Base-by-base conservation (phyloP, 2,329 filamentous ascomycete species). In the Trichophyton benhamiae region DNA sequence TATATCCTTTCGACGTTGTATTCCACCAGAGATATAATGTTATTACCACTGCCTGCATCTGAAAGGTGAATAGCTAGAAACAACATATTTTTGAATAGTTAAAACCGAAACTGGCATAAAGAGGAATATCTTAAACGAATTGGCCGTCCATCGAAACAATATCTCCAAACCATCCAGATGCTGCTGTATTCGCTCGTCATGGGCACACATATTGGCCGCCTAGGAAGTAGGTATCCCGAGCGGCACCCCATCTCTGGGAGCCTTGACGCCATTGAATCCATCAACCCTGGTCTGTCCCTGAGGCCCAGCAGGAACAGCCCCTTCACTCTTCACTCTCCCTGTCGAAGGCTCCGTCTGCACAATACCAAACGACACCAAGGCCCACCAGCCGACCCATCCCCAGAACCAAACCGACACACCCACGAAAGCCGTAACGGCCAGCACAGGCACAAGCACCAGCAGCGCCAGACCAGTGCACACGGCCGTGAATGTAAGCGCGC, bases 401-500 rank as follows among this genome's bases (percentile, higher is more conserved):
- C 85, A 88, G 17, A 82, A 73, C 83, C 88, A 92, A 63, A 87
- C 73, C n/a, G 59, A 49, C 17, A 84, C 74, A 3, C 83, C 87
- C 22, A 84, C 72, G 57, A 80, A 80, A 11, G 81, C 83, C 2
- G 86, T 85, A 64, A 89, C 72, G 71, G 88, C 82, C 42, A 92
- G 75, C 0, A 84, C 81, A 1, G 88, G 88, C 0, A 89, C 74
- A 15, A 94, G 79, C 46, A 91, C 70, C 57, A 89, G 70, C 9
- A 88, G 75, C 1, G 86, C 87, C 52, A 89, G 72, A 58, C 84
- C 83, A 60, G 84, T 80, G 78, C 84, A 86, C 76, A 87, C 85
- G 57, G 87, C 78, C 1, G 82, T 81, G 76, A 89, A 88, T 61
- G 85, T 68, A 7, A 82, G 68, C 1, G 79, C 80, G 17, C 73